Percentiles rank a stretch among this genome's conserved stretches.
Evolutionary conservation across 2,329 filamentous ascomycete genomes (phyloP).

Genomic region (Diaporthe capsici): DNA sequence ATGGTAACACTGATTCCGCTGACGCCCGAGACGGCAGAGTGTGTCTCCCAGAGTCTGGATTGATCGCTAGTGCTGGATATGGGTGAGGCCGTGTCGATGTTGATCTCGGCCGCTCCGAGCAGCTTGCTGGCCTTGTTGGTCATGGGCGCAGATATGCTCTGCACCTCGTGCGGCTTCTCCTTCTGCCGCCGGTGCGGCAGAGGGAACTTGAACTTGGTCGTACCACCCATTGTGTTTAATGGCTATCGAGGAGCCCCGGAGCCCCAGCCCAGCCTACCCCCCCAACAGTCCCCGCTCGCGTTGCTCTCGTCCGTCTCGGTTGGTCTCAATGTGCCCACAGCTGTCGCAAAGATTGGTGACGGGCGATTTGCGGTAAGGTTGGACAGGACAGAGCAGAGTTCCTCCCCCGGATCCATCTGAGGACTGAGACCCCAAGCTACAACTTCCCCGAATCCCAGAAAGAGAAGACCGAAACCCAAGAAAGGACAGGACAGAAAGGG

Average conservation of each 20-base stretch:
- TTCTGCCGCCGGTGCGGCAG: constrained; percentile 63
- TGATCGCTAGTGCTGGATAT: constrained; percentile 41
- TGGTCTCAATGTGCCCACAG: constrained; percentile 1
- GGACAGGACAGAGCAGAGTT: constrained; percentile 16
- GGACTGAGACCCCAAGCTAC: constrained; percentile 27
- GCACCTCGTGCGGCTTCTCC: constrained; percentile 48
- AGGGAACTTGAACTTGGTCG: constrained; percentile 63
- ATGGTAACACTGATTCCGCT: constrained; percentile 62
- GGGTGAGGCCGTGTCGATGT: constrained; percentile 53
- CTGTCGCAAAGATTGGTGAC: not conserved
- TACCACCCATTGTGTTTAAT: constrained; percentile 40
- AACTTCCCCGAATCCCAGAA: constrained; percentile 18
- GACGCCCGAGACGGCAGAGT: constrained; percentile 57
- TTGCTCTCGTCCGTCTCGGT: constrained; percentile 7
- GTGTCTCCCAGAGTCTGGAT: constrained; percentile 57
- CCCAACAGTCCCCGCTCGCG: not conserved
- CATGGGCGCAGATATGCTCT: constrained; percentile 54
- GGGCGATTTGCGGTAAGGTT: not conserved
- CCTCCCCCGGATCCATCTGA: constrained; percentile 39
- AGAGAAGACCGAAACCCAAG: not conserved
- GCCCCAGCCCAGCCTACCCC: not conserved
- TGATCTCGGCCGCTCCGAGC: constrained; percentile 62
- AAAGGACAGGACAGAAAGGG: constrained; percentile 9
- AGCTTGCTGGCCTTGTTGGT: constrained; percentile 66
- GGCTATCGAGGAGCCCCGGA: not conserved